Evolutionary conservation across 371 early-diverging fungal species (phyloP).

Genomic region (Actinomucor elegans): DNA sequence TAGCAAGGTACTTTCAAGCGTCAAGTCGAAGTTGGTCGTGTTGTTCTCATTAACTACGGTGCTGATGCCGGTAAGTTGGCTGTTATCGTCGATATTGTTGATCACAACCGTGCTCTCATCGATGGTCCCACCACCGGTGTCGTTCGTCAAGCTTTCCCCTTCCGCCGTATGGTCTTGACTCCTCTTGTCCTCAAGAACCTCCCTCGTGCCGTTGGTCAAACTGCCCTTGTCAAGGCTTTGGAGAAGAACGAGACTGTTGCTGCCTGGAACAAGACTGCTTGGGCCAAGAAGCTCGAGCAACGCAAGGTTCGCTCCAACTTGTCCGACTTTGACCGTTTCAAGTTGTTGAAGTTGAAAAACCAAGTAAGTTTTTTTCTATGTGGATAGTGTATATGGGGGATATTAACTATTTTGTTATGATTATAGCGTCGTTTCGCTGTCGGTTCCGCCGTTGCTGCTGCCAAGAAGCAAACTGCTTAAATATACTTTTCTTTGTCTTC

Average conservation of each 20-base stretch:
- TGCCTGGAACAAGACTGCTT: constrained; percentile 85
- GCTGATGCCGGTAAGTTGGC: constrained; percentile 94
- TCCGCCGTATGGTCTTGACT: constrained; percentile 90
- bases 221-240: constrained; percentile 79
- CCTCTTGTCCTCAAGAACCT: constrained; percentile 81
- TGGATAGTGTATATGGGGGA: too few species aligned
- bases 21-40: constrained; percentile 98
- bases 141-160: constrained; percentile 82
- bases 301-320: constrained; percentile 79
- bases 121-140: constrained; percentile 98
- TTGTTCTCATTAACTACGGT: constrained; percentile 94
- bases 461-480: constrained; percentile 53
- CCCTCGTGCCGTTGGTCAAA: constrained; percentile 84
- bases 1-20: constrained; percentile 77
- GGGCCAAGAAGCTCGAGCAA: constrained; percentile 92
- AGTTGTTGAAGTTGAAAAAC: constrained; percentile 85
- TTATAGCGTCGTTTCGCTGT: constrained; percentile 47
- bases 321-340: constrained; percentile 97
- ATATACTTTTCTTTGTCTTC: constrained; percentile 1
- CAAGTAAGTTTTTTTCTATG: constrained; percentile 61
- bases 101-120: constrained; percentile 97
- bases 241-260: constrained; percentile 81
- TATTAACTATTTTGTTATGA: too few species aligned
- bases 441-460: constrained; percentile 36
- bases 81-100: constrained; percentile 97